Percentiles rank a stretch among this genome's conserved stretches.
phyloP scores from a whole-genome alignment of 495 filamentous ascomycete species.

The Trichoderma asperelloides region DNA sequence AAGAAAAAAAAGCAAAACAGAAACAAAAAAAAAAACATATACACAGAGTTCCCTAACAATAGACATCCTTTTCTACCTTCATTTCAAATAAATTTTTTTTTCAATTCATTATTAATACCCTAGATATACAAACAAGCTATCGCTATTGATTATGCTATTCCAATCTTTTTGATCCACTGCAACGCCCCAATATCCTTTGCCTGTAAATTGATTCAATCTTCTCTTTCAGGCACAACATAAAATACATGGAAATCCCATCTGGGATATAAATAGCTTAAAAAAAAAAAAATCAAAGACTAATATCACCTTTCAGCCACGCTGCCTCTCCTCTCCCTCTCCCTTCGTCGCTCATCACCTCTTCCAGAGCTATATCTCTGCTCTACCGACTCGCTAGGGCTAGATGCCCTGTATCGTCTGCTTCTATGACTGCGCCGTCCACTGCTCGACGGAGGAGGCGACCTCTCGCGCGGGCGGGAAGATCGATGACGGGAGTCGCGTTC shows the following conservation, averaged over 20 bases:
- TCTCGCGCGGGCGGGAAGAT: neutral
- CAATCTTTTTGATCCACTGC: neutral
- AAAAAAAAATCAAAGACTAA: neutral
- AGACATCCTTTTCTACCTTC: neutral
- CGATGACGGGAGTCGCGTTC: conserved; percentile 1
- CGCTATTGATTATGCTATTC: neutral
- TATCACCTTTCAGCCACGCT: neutral
- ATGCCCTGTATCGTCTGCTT: neutral
- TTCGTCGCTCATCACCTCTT: neutral
- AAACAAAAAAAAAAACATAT: neutral
- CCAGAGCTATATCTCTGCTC: neutral
- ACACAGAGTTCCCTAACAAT: neutral
- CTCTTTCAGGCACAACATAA: neutral
- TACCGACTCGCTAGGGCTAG: neutral
- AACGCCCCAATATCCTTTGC: neutral
- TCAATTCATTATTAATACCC: neutral
- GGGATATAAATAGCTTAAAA: neutral
- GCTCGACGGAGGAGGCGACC: neutral
- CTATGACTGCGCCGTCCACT: neutral
- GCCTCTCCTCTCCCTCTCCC: neutral
- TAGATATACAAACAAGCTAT: neutral
- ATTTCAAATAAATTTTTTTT: neutral
- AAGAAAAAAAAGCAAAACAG: no score
- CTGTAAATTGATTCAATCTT: neutral
- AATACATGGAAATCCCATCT: neutral